Evolutionary conservation across 176 grass and related monocot genomes (phyloP), one percentile per base, ranked within the genome.

Genomic region (Chloris gayana): DNA sequence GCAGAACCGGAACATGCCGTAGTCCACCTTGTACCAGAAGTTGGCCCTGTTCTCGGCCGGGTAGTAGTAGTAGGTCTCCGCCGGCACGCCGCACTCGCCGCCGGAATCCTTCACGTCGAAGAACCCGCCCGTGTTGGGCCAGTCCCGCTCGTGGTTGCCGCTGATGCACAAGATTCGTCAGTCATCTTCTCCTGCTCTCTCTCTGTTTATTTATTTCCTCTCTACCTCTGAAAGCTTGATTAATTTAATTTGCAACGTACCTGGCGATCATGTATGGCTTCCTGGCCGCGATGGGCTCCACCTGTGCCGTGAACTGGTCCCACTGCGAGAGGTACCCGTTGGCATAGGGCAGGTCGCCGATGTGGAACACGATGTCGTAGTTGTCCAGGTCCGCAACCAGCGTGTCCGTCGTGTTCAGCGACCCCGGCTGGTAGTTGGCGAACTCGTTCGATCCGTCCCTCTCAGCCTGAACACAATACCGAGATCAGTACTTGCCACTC

Each of bases 281-380:
- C 12, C 32, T 85, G 9, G 92, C 90, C 42, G 83, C 76, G 85
- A 98, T 93, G 65, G 80, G 69, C 27, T 81, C 89, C 10, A 98
- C 83, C 88, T 98, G 89, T 0, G 89, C 89, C 8, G 95, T 98
- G 83, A 98, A 98, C 72, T 98, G 95, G 34, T 98, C 95, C 95
- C 95, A 98, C 58, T 98, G 95, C 14, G 92, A 98, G 39, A 94
- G 44, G 78, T 98, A 98, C 11, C 92, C 95, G 39, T 98, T 98
- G 42, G 95, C 72, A 58, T 98, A 98, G 24, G 88, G 70, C 49
- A 98, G 69, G 64, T 98, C 95, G 25, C 95, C 95, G 24, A 98
- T 98, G 85, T 98, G 95, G 74, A 98, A 91, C 4, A 98, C 90
- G 4, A 98, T 91, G 84, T 98, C 92, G 70, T 94, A 91, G 81